Evolutionary conservation across 768 basidiomycete genomes (phyloP), one percentile per base, ranked within the genome.

Genomic region (Pilatotrama ljubarskyi): DNA sequence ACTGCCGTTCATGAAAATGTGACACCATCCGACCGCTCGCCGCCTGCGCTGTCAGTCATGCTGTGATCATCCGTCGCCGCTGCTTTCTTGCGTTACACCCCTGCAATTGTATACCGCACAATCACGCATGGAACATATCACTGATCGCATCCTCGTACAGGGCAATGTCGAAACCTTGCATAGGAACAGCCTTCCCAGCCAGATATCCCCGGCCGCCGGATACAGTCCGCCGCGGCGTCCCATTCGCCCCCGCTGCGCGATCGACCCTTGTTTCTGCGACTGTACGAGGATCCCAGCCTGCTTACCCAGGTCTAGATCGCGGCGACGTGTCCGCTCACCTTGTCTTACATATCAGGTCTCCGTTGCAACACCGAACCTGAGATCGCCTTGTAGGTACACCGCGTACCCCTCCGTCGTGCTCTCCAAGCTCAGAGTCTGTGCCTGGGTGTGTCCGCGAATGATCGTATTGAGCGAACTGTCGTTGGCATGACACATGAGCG

Each of bases 401-500:
- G 29, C n/a, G 29, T 10, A 4, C 10, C 10, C 29, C 29, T 10
- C 29, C 5, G 29, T 32, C 29, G 29, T 41, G 18, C 29, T 18
- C 46, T 29, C 15, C 55, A 40, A 37, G 18, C 22, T 48, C 25
- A 47, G 37, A 47, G 6, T 29, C 37, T 25, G 59, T 49, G 59
- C 59, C 59, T 54, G 29, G 38, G 18, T 51, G 41, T 14, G n/a
- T 11, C 40, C 38, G 22, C 26, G 38, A 38, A 37, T 52, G 59
- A 55, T 44, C 25, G 20, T 48, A 50, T 32, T 20, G 14, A 61
- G 14, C 53, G 8, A 61, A 46, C 54, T 51, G 24, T 61, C 44
- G 54, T 56, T 61, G 60, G 60, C 60, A 56, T 61, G 54, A 55
- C 55, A 48, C 54, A 52, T 22, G 22, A 22, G 35, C 54, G 41